Evolutionary conservation across 2,329 filamentous ascomycete species (phyloP), one percentile per base, ranked within the genome.

Genomic region (Paracoccidioides brasiliensis): DNA sequence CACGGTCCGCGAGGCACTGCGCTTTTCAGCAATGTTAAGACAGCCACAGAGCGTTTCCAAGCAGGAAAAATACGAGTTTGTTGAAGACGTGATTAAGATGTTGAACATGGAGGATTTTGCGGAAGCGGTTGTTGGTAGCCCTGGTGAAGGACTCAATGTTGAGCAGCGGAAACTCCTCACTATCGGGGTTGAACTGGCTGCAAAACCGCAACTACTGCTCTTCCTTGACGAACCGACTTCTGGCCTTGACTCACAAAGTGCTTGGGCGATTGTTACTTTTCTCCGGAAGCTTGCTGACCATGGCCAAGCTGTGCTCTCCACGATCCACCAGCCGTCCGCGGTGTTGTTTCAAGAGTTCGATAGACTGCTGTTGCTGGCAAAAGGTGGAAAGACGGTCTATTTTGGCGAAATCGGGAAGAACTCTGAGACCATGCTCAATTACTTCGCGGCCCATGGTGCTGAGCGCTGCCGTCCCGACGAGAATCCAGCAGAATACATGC

Each of bases 221-320:
- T 95, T 95, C 72, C 81, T 95, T 49, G 90, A 96, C 64, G 90
- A 95, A 69, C 90, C 90, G 12, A 95, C 90, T 2, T 94, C 89
- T 44, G 90, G 90, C 73, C 81, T 95, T 5, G 90, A 95, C 68
- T 88, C 83, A 58, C 90, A 95, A 70, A 93, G 87, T 2, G 90
- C 89, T 0, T 95, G 88, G 88, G 85, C 88, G 59, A 95, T 95
- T 65, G 79, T 88, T 52, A 82, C 85, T 62, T 80, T 95, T 28
- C 78, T 96, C 42, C 84, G 91, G 69, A 94, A 91, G 72, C 76
- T 96, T 40, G 88, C 89, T 62, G 86, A 91, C 69, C 84, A 81
- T 56, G 90, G 90, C 8, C 88, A 93, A 68, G 89, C 90, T 30
- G 85, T 96, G 65, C 80, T 96, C 12, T 94, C 88, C 72, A 95